Conservation (phyloP, 345 rosid species). For the Arabidopsis arenosa region DNA sequence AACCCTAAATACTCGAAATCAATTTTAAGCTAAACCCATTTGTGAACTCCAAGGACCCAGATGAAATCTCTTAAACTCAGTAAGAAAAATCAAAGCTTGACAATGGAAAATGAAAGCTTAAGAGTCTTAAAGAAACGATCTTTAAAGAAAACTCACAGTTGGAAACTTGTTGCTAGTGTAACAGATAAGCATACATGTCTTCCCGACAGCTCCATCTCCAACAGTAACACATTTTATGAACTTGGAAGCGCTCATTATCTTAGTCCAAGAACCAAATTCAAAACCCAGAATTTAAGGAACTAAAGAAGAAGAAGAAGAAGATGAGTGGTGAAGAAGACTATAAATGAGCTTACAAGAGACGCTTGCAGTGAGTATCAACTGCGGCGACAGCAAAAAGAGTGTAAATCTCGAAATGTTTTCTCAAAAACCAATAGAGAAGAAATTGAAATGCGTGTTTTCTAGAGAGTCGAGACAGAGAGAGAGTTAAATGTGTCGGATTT, state of each 20-base stretch:
- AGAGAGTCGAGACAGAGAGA: slow-evolving; percentile 36
- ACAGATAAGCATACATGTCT: slow-evolving; percentile 99
- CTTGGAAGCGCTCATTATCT: slow-evolving; percentile 89
- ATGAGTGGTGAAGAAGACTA: slow-evolving; percentile 28
- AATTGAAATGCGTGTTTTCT: slow-evolving; percentile 15
- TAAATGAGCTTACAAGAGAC: slow-evolving; percentile 37
- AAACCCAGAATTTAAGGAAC: slow-evolving; percentile 27
- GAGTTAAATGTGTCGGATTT: slow-evolving; percentile 32
- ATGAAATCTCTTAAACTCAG: not conserved
- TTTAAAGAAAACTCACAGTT: slow-evolving; percentile 58
- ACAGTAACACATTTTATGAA: slow-evolving; percentile 99
- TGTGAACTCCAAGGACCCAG: too few relatives aligned
- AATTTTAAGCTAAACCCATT: not conserved
- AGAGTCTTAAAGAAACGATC: not conserved
- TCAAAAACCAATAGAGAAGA: slow-evolving; percentile 17
- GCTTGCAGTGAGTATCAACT: slow-evolving; percentile 28
- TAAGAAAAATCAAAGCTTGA: slow-evolving; percentile 25
- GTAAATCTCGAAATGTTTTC: slow-evolving; percentile 33
- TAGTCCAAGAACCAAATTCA: slow-evolving; percentile 5
- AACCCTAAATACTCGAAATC: slow-evolving; percentile 1
- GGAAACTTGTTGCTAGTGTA: slow-evolving; percentile 99
- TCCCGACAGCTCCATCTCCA: slow-evolving; percentile 99
- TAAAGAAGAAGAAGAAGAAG: slow-evolving; percentile 22
- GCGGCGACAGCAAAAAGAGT: slow-evolving; percentile 21
- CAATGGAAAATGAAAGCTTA: not conserved